Conservation (phyloP, 768 basidiomycete species). For the Neoboletus subvelutipes region DNA sequence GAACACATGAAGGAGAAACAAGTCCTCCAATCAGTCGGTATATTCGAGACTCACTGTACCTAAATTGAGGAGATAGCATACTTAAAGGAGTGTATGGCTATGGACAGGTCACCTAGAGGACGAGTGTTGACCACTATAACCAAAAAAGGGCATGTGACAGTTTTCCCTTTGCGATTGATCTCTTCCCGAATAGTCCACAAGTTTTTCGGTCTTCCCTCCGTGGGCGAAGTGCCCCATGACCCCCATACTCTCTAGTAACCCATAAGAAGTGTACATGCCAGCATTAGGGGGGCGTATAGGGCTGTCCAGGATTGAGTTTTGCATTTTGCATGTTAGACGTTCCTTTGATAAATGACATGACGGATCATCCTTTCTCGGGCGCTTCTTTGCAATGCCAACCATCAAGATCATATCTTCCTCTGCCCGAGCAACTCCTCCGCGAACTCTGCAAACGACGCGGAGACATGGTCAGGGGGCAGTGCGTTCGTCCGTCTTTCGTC, state of each 20-base stretch:
- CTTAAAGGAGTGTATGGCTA: too few relatives aligned
- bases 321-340: background rate
- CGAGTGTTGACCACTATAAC: too few relatives aligned
- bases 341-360: background rate
- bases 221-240: background rate
- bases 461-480: conserved; percentile 51
- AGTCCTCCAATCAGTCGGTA: too few relatives aligned
- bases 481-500: conserved; percentile 46
- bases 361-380: background rate
- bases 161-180: background rate
- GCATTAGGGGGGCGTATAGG: background rate
- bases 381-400: background rate
- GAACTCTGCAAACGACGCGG: conserved; percentile 52
- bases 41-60: too few relatives aligned
- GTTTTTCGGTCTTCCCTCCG: background rate
- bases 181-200: background rate
- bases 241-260: background rate
- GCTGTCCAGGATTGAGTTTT: too few relatives aligned
- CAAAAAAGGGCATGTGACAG: too few relatives aligned
- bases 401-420: background rate
- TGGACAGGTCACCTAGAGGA: too few relatives aligned
- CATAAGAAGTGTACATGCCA: background rate
- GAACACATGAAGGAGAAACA: too few relatives aligned
- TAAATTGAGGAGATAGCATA: too few relatives aligned
- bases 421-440: conserved; percentile 44